A percentile compares a stretch with the other conserved stretches of the same genome.
These are phyloP conservation scores for Leishmania lainsoni DNA, from an alignment of 208 protist species.

Conservation along the genomic window DNA sequence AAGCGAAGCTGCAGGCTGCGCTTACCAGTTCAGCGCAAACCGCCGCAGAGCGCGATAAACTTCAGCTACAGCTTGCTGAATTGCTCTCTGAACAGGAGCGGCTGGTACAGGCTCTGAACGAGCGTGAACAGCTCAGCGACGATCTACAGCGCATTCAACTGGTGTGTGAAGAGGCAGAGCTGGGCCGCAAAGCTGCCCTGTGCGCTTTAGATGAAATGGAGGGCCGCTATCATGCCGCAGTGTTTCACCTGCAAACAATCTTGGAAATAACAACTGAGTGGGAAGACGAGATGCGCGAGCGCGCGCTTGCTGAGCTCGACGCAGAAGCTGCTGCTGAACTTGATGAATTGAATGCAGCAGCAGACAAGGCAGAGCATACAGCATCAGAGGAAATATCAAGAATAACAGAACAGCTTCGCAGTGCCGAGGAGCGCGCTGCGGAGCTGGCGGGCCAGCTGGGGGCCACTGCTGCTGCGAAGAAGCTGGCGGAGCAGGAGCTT, in stretches of 20 bases:
- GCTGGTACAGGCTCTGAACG: neutral
- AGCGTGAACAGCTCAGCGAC: neutral
- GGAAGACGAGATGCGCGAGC: conserved; percentile 11
- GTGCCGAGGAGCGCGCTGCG: neutral
- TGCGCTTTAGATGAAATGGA: conserved; percentile 36
- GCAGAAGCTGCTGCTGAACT: neutral
- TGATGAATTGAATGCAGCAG: no score
- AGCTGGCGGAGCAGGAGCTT: no score
- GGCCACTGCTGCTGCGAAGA: neutral
- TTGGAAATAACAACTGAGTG: neutral
- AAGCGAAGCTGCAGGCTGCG: conserved; percentile 5
- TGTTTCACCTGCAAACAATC: conserved; percentile 4
- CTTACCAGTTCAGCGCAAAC: conserved; percentile 16
- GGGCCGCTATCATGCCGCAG: conserved; percentile 12
- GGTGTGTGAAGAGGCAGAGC: neutral
- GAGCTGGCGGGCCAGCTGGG: neutral
- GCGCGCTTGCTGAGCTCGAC: conserved; percentile 1
- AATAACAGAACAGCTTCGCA: neutral
- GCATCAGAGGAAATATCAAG: no score
- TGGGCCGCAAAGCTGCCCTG: neutral
- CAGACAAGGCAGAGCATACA: no score
- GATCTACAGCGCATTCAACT: neutral
- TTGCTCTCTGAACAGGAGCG: neutral
- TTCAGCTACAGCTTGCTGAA: neutral
- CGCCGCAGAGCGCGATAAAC: conserved; percentile 1